A percentile compares a stretch with the other conserved stretches of the same genome.
Conservation (phyloP, 306 rosid species). For the Prunus padus region DNA sequence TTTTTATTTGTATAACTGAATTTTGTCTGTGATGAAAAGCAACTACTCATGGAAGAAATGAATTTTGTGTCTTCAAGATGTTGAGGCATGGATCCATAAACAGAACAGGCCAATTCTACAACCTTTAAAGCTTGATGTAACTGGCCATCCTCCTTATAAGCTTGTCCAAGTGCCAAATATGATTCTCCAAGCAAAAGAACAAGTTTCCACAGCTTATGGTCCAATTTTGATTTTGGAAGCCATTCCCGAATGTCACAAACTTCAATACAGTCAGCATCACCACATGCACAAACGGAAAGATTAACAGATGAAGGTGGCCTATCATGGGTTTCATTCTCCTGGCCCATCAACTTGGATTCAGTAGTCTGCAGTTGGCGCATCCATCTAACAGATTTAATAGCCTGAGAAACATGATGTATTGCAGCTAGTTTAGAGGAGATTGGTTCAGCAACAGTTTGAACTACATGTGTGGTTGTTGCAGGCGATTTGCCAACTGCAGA, state of each 20-base stretch:
- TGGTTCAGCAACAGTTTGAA: conserved; percentile 87
- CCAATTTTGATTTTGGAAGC: conserved; percentile 93
- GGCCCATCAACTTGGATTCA: conserved; percentile 58
- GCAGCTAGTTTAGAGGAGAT: conserved; percentile 91
- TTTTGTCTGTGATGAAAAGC: conserved; percentile 41
- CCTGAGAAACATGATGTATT: conserved; percentile 96
- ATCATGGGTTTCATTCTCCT: conserved; percentile 42
- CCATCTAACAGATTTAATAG: conserved; percentile 93
- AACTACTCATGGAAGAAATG: conserved; percentile 80
- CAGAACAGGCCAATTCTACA: conserved; percentile 83
- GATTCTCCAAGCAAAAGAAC: conserved; percentile 98
- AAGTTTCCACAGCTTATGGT: conserved; percentile 88
- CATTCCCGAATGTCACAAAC: conserved; percentile 94
- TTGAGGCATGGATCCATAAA: conserved; percentile 96
- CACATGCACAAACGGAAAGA: conserved; percentile 88
- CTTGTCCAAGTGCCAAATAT: conserved; percentile 90
- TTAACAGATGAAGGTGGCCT: conserved; percentile 49
- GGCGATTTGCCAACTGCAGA: conserved; percentile 44
- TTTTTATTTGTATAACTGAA: conserved; percentile 39
- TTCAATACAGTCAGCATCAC: conserved; percentile 95
- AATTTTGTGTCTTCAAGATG: conserved; percentile 81
- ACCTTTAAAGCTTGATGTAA: conserved; percentile 84
- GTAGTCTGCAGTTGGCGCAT: conserved; percentile 82
- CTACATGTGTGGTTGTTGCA: conserved; percentile 58
- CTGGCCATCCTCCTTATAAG: conserved; percentile 80